Evolutionary conservation across 2,329 filamentous ascomycete species (phyloP).

Genomic region (Paecilomyces variotii): DNA sequence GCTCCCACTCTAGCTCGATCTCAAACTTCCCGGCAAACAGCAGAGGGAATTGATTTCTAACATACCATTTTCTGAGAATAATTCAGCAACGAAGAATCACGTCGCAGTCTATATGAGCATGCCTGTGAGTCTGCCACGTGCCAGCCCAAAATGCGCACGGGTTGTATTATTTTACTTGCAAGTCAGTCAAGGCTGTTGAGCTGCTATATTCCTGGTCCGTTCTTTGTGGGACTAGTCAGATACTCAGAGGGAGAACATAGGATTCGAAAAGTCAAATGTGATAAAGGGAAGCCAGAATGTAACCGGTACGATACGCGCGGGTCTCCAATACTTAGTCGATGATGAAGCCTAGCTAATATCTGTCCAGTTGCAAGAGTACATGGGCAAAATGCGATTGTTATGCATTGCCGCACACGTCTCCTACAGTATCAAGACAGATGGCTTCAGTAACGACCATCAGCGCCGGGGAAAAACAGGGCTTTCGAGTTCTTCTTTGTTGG

Average conservation of each 20-base stretch:
- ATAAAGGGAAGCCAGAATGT: constrained; percentile 55
- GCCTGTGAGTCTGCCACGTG: neutral
- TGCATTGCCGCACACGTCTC: neutral
- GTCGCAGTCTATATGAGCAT: neutral
- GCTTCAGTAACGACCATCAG: neutral
- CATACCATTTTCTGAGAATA: too few relatives aligned
- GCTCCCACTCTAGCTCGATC: too few relatives aligned
- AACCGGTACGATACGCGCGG: constrained; percentile 46
- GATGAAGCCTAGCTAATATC: neutral
- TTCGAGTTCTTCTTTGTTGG: constrained; percentile 40
- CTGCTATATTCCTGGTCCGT: neutral
- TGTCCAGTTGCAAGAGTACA: neutral
- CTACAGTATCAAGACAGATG: neutral
- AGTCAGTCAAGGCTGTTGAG: constrained; percentile 41
- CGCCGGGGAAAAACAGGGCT: neutral
- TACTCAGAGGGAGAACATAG: constrained; percentile 5
- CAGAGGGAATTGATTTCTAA: too few relatives aligned
- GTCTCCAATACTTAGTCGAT: constrained; percentile 20
- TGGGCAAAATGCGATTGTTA: neutral
- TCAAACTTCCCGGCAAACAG: too few relatives aligned
- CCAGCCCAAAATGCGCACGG: constrained; percentile 33
- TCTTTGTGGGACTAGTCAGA: neutral
- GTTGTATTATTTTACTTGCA: constrained; percentile 59
- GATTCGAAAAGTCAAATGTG: constrained; percentile 53
- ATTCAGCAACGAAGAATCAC: too few relatives aligned